phyloP scores from a whole-genome alignment of 2,329 filamentous ascomycete genomes.

The Trichoderma sp. region DNA sequence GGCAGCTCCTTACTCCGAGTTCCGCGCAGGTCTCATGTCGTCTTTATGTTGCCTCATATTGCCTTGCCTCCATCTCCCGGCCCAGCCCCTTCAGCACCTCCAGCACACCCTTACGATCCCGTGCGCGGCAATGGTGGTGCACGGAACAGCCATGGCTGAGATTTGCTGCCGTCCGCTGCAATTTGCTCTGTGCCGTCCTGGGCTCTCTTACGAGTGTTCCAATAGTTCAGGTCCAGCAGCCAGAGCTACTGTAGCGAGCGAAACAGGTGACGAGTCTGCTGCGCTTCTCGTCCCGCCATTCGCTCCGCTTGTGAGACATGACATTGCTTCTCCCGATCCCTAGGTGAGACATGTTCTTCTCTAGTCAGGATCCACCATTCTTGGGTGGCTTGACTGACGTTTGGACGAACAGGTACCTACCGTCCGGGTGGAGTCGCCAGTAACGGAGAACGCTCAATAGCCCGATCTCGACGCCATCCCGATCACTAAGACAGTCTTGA shows the following conservation, averaged over 20 bases:
- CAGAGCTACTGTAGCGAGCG: not conserved
- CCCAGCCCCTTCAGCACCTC: not conserved
- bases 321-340: constrained; percentile 18
- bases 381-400: constrained; percentile 9
- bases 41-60: not conserved
- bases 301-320: constrained; percentile 12
- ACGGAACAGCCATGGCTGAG: not conserved
- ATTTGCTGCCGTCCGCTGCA: not conserved
- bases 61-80: not conserved
- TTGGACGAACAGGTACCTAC: constrained; percentile 8
- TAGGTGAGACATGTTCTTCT: constrained; percentile 17
- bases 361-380: constrained; percentile 8
- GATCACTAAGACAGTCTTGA: not conserved
- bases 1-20: constrained; percentile 3
- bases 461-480: constrained; percentile 19
- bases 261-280: not conserved
- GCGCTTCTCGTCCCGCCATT: not conserved
- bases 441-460: not conserved
- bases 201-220: not conserved
- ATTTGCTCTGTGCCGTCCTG: not conserved
- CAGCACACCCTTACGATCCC: not conserved
- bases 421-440: not conserved
- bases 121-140: not conserved
- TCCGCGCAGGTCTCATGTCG: not conserved
- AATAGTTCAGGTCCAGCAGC: not conserved